Conservation (phyloP, 257 asterid genomes). For the Solanum neorickii region DNA sequence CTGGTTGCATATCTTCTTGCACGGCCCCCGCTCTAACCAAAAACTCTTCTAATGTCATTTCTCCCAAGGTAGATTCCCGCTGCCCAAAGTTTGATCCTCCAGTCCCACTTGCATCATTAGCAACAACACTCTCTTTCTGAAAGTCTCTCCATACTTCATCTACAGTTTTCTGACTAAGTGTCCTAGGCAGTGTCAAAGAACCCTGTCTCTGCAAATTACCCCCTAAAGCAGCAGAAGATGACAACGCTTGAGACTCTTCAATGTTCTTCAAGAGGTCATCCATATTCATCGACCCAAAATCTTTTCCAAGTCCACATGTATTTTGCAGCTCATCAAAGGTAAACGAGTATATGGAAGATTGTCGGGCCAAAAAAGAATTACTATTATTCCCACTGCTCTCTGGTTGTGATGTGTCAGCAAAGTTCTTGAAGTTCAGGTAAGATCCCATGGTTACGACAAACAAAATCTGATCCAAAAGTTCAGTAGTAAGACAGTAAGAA, state of each 20-base stretch:
- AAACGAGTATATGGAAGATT: conserved; percentile 65
- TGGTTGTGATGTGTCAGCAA: conserved; percentile 33
- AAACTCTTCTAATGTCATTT: conserved; percentile 80
- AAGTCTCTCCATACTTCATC: conserved; percentile 85
- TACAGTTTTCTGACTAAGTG: conserved; percentile 75
- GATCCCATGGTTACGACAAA: conserved; percentile 45
- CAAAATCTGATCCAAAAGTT: conserved; percentile 23
- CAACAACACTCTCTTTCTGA: conserved; percentile 32
- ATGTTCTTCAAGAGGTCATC: conserved; percentile 82
- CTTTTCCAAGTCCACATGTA: conserved; percentile 63
- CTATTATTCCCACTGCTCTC: conserved; percentile 27
- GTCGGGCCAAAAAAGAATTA: conserved; percentile 42
- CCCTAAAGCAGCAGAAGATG: conserved; percentile 23
- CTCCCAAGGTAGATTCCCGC: conserved; percentile 68
- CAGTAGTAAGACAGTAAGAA: conserved; percentile 6
- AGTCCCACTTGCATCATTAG: conserved; percentile 21
- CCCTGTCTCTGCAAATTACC: conserved; percentile 79
- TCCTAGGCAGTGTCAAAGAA: conserved; percentile 73
- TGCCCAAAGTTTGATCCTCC: conserved; percentile 34
- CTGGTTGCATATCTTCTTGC: conserved; percentile 50
- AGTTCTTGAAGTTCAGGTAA: conserved; percentile 65
- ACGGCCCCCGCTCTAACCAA: conserved; percentile 68
- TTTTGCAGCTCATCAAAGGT: conserved; percentile 84
- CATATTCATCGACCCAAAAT: conserved; percentile 88
- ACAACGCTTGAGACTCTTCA: conserved; percentile 57